phyloP scores from a whole-genome alignment of 2,329 filamentous ascomycete species.

The Alternaria rosae region DNA sequence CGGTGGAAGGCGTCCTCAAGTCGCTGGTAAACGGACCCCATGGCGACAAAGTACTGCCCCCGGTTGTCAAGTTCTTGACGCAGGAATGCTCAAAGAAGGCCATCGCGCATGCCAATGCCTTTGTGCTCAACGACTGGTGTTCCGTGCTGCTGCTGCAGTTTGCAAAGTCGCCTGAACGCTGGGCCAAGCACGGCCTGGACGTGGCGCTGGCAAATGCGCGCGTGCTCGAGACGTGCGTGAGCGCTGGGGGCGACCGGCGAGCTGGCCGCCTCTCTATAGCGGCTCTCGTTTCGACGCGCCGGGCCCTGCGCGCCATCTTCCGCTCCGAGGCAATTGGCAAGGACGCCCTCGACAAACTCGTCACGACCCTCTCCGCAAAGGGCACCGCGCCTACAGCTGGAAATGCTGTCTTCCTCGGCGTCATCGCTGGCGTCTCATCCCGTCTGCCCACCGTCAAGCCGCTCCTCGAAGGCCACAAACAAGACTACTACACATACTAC shows the following conservation, averaged over 20 bases:
- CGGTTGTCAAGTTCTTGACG: slow-evolving; percentile 72
- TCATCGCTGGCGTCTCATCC: slow-evolving; percentile 85
- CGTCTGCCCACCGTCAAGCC: slow-evolving; percentile 71
- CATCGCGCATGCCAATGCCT: slow-evolving; percentile 81
- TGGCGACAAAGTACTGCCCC: slow-evolving; percentile 64
- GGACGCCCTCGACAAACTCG: slow-evolving; percentile 67
- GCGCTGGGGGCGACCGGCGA: slow-evolving; percentile 44
- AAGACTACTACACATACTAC: slow-evolving; percentile 82
- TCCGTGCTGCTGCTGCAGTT: slow-evolving; percentile 78
- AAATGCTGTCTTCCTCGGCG: slow-evolving; percentile 80
- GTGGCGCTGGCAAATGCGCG: slow-evolving; percentile 74
- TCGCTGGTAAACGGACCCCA: slow-evolving; percentile 69
- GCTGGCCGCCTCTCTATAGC: slow-evolving; percentile 70
- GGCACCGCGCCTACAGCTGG: slow-evolving; percentile 67
- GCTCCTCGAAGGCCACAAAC: slow-evolving; percentile 70
- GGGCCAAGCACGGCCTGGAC: slow-evolving; percentile 70
- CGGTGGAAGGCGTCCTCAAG: slow-evolving; percentile 80
- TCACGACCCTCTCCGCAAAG: slow-evolving; percentile 75
- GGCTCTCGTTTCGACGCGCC: slow-evolving; percentile 77
- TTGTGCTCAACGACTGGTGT: slow-evolving; percentile 91
- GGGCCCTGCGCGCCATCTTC: slow-evolving; percentile 79
- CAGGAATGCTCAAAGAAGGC: slow-evolving; percentile 77
- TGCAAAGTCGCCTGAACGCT: slow-evolving; percentile 64
- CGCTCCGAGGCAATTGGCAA: slow-evolving; percentile 65
- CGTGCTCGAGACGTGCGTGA: slow-evolving; percentile 78